Percentiles rank a stretch among this genome's conserved stretches.
Conservation (phyloP, 768 basidiomycete species). For the Strobilomyces confusus region DNA sequence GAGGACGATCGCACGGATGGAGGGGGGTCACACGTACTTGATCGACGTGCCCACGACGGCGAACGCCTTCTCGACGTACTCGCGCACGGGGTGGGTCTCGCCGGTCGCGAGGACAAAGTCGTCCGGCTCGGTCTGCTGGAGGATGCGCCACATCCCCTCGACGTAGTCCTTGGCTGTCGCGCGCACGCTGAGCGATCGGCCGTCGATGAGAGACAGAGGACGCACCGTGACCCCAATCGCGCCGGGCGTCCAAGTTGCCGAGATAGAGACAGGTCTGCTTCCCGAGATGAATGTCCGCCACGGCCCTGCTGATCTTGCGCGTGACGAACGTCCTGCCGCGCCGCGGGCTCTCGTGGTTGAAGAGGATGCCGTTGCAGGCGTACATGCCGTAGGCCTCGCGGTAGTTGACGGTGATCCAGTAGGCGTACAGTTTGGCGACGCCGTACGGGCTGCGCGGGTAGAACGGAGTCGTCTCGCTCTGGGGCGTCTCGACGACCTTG, state of each 20-base stretch:
- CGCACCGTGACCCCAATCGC: conserved; percentile 97
- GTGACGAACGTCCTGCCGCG: conserved; percentile 95
- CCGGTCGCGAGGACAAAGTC: conserved; percentile 96
- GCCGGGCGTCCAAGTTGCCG: conserved; percentile 90
- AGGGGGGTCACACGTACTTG: conserved; percentile 38
- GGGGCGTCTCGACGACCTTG: conserved; percentile 93
- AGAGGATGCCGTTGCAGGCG: conserved; percentile 94
- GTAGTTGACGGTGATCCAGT: conserved; percentile 90
- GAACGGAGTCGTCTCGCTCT: conserved; percentile 95
- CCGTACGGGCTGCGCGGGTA: conserved; percentile 98
- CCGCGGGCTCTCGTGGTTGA: conserved; percentile 97
- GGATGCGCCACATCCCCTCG: conserved; percentile 97
- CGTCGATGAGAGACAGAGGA: conserved; percentile 1
- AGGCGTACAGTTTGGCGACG: conserved; percentile 90
- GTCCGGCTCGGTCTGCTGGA: conserved; percentile 77
- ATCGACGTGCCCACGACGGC: conserved; percentile 61
- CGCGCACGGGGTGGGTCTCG: conserved; percentile 92
- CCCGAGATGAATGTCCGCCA: conserved; percentile 85
- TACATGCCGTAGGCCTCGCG: conserved; percentile 96
- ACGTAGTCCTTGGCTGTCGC: conserved; percentile 77
- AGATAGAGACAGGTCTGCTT: conserved; percentile 91
- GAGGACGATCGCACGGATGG: not conserved
- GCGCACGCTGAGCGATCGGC: conserved; percentile 5
- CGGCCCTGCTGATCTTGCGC: conserved; percentile 89
- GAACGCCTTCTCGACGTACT: conserved; percentile 91